These are phyloP conservation scores for Penicillium flavigenum DNA, from an alignment of 495 filamentous ascomycete genomes.

Conservation along the genomic window DNA sequence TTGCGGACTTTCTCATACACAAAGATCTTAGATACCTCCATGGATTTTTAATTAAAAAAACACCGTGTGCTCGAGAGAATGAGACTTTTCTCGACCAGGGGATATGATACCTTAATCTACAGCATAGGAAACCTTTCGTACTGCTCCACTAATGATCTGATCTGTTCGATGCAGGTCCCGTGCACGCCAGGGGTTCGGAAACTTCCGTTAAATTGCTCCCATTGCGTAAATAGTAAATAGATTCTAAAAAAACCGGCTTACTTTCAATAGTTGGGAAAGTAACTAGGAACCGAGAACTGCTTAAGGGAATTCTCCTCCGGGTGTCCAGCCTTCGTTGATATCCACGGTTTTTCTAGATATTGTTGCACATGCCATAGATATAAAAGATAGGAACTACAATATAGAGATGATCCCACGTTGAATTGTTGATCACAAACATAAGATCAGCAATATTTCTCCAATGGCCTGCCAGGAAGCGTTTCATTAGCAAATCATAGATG, in stretches of 20 bases:
- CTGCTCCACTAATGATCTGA: background rate
- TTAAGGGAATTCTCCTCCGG: background rate
- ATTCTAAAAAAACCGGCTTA: background rate
- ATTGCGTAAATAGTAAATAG: background rate
- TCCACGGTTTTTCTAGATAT: background rate
- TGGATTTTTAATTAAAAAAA: background rate
- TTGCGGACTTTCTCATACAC: background rate
- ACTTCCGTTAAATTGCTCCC: background rate
- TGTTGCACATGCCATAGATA: background rate
- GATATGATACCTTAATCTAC: background rate
- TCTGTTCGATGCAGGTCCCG: background rate
- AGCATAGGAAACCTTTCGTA: background rate
- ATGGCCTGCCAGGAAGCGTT: background rate
- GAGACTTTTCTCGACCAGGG: background rate
- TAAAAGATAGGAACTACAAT: background rate
- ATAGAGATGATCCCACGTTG: background rate
- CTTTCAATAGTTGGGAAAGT: background rate
- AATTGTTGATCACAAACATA: background rate
- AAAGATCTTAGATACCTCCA: background rate
- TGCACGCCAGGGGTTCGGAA: slow-evolving; percentile 2
- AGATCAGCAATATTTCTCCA: background rate
- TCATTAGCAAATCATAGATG: background rate
- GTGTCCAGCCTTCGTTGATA: background rate
- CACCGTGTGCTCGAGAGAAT: background rate
- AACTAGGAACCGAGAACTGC: background rate